Percentiles rank a stretch among this genome's conserved stretches.
phyloP scores from a whole-genome alignment of 2,329 filamentous ascomycete genomes.

The Microascus cirrosus region DNA sequence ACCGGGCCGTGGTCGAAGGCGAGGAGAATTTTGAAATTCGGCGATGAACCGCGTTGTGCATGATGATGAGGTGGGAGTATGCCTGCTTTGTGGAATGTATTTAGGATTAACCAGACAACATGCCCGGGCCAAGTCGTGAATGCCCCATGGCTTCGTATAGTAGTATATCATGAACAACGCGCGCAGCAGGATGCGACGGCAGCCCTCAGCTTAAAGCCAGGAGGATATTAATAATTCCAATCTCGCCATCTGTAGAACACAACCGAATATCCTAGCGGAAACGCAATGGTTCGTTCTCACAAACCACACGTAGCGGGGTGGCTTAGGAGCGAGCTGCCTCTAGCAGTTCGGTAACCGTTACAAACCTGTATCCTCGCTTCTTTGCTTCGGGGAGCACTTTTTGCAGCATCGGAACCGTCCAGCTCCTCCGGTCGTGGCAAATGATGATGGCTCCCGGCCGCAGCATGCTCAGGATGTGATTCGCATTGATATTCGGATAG shows the following conservation, averaged over 20 bases:
- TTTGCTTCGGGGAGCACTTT: constrained; percentile 62
- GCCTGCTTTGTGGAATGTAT: not conserved
- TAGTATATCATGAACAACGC: no score
- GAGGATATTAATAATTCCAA: not conserved
- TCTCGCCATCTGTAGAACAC: not conserved
- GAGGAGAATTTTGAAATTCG: constrained; percentile 57
- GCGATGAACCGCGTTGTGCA: constrained; percentile 11
- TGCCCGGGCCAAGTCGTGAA: not conserved
- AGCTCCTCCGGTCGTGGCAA: constrained; percentile 74
- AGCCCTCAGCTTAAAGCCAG: not conserved
- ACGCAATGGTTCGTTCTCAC: not conserved
- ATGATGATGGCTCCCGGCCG: constrained; percentile 70
- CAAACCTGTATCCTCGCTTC: constrained; percentile 57
- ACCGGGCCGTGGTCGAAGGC: constrained; percentile 51
- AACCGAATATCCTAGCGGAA: not conserved
- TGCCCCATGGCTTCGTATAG: not conserved
- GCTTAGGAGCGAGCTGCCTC: constrained; percentile 12
- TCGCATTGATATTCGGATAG: constrained; percentile 58
- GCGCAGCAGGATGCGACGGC: not conserved
- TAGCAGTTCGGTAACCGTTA: constrained; percentile 60
- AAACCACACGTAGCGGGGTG: not conserved
- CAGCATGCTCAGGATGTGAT: constrained; percentile 71
- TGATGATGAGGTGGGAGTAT: not conserved
- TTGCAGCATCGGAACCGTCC: constrained; percentile 71
- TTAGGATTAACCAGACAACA: not conserved